A percentile compares a stretch with the other conserved stretches of the same genome.
phyloP scores from a whole-genome alignment of 148 eudicot genomes.

The Tetragonia tetragonoides region DNA sequence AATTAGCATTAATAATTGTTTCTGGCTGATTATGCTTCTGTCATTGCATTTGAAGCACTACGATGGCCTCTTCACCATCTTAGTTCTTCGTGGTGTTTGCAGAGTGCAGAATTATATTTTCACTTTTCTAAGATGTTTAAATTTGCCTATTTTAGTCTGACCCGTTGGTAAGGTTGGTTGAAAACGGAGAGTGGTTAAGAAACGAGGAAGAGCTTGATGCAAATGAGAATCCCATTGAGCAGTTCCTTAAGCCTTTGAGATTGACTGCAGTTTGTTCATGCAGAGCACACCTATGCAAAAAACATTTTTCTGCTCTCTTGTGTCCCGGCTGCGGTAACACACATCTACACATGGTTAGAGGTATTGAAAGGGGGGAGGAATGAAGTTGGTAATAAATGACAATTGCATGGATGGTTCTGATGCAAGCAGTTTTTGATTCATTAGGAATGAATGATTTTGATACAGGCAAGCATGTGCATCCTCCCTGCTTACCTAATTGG shows the following conservation, averaged over 20 bases:
- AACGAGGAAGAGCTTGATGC: conserved; percentile 5
- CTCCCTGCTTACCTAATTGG: conserved; percentile 32
- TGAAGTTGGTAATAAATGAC: conserved; percentile 39
- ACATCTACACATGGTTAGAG: conserved; percentile 19
- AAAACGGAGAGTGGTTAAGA: conserved; percentile 4
- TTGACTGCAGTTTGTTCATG: too few species aligned
- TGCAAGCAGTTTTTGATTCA: conserved; percentile 27
- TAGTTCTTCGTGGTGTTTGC: neutral
- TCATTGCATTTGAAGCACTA: neutral
- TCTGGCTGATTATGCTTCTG: neutral
- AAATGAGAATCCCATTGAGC: neutral
- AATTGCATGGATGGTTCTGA: conserved; percentile 30
- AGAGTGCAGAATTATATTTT: neutral
- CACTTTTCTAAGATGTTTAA: neutral
- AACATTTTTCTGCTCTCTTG: neutral
- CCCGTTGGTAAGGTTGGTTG: neutral
- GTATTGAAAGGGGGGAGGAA: conserved; percentile 3
- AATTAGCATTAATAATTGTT: too few species aligned
- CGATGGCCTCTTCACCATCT: neutral
- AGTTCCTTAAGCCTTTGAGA: neutral
- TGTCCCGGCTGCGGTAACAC: neutral
- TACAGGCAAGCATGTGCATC: conserved; percentile 25
- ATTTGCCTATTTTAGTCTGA: neutral
- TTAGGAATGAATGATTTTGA: conserved; percentile 29
- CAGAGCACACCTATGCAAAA: too few species aligned